Conservation (phyloP, 2,329 filamentous ascomycete genomes). For the Penicillium freii region DNA sequence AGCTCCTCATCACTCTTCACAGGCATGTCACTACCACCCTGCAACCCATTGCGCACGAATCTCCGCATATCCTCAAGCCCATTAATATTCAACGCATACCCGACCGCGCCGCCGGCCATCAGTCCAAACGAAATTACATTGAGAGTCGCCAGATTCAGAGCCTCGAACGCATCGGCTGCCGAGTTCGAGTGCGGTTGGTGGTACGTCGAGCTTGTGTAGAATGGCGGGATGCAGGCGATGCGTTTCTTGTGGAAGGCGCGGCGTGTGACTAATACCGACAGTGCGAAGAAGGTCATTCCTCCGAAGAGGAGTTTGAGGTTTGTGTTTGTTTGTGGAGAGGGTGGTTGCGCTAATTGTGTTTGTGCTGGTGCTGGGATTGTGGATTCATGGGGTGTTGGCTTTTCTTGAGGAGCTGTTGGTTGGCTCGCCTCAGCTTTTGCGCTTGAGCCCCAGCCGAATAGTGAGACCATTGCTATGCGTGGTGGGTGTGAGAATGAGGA, state of each 20-base stretch:
- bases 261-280: conserved; percentile 69
- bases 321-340: conserved; percentile 20
- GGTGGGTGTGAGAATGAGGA: not conserved
- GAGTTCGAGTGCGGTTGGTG: conserved; percentile 55
- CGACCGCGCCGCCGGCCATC: conserved; percentile 68
- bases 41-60: conserved; percentile 59
- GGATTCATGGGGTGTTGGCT: conserved; percentile 5
- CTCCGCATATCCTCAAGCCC: conserved; percentile 62
- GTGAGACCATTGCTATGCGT: conserved; percentile 24
- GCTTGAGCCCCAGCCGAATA: conserved; percentile 26
- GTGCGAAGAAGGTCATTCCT: conserved; percentile 71
- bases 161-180: conserved; percentile 73
- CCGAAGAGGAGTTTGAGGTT: conserved; percentile 62
- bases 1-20: conserved; percentile 47
- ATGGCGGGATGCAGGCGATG: conserved; percentile 62
- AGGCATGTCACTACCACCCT: conserved; percentile 58
- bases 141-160: conserved; percentile 80
- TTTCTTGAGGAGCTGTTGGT: conserved; percentile 5
- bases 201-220: conserved; percentile 58
- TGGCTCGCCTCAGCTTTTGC: conserved; percentile 11
- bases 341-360: conserved; percentile 15
- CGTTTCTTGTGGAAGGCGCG: conserved; percentile 67
- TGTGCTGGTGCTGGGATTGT: conserved; percentile 6
- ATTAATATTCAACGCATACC: conserved; percentile 77
- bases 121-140: conserved; percentile 77